Evolutionary conservation across 2,329 filamentous ascomycete species (phyloP).

Genomic region (Penicillium crustosum): DNA sequence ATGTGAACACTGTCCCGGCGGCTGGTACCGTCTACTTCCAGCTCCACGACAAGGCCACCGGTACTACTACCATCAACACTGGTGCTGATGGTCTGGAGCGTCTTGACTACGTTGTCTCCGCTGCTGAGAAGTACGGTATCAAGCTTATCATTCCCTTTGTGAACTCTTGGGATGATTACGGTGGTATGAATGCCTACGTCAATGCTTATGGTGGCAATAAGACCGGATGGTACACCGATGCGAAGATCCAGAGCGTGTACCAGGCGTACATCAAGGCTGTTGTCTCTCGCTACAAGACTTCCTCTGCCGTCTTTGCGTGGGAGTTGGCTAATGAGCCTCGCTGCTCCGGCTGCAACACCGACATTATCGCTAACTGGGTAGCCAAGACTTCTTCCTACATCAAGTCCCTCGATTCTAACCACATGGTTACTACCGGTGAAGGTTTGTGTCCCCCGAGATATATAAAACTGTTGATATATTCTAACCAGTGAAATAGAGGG

Average conservation of each 20-base stretch:
- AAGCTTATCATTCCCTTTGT: neutral
- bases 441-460: neutral
- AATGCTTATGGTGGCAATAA: neutral
- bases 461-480: neutral
- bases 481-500: neutral
- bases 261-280: neutral
- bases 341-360: neutral
- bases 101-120: neutral
- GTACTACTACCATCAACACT: neutral
- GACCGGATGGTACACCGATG: neutral
- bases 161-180: neutral
- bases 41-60: neutral
- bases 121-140: neutral
- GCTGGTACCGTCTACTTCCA: neutral
- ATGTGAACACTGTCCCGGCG: neutral
- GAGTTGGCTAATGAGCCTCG: neutral
- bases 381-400: neutral
- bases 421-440: neutral
- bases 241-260: neutral
- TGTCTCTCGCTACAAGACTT: neutral
- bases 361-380: neutral
- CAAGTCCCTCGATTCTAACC: neutral
- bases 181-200: neutral
- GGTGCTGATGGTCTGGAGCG: neutral
- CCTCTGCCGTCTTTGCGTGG: neutral